A percentile compares a stretch with the other conserved stretches of the same genome.
Evolutionary conservation across 208 protist genomes (phyloP).

Genomic region (Leishmania tarentolae): DNA sequence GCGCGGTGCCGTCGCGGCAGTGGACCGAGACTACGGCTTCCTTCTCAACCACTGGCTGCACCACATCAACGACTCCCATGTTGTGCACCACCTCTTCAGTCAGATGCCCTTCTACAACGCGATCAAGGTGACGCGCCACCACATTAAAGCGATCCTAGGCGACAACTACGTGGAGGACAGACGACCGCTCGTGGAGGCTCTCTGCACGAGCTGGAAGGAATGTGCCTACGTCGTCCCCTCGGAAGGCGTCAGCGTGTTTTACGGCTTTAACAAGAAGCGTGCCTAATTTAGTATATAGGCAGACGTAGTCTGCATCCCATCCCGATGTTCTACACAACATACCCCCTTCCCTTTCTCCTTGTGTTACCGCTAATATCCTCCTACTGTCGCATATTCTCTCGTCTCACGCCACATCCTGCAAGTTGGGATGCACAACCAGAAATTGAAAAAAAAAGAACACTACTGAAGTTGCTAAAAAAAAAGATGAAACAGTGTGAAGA

Average conservation of each 20-base stretch:
- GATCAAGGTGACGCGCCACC: slow-evolving; percentile 75
- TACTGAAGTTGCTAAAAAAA: neutral
- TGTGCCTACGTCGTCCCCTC: slow-evolving; percentile 83
- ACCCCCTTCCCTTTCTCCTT: neutral
- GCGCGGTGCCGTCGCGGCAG: slow-evolving; percentile 89
- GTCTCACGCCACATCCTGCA: neutral
- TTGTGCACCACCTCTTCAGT: slow-evolving; percentile 95
- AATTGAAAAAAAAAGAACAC: neutral
- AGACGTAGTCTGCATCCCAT: neutral
- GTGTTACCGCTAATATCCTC: neutral
- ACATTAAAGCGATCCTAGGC: slow-evolving; percentile 75
- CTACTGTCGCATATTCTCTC: neutral
- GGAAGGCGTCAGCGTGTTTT: slow-evolving; percentile 76
- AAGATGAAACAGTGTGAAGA: neutral
- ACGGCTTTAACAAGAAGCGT: slow-evolving; percentile 49
- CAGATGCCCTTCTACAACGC: slow-evolving; percentile 95
- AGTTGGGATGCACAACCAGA: neutral
- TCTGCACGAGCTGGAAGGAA: slow-evolving; percentile 55
- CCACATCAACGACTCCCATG: slow-evolving; percentile 95
- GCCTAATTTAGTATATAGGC: neutral
- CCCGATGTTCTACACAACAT: neutral
- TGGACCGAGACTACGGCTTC: slow-evolving; percentile 92
- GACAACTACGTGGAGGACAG: slow-evolving; percentile 75
- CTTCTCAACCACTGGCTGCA: slow-evolving; percentile 88
- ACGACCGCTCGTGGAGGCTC: slow-evolving; percentile 41